Base-by-base conservation (phyloP, 768 basidiomycete genomes). In the Phylloporus sp. region DNA sequence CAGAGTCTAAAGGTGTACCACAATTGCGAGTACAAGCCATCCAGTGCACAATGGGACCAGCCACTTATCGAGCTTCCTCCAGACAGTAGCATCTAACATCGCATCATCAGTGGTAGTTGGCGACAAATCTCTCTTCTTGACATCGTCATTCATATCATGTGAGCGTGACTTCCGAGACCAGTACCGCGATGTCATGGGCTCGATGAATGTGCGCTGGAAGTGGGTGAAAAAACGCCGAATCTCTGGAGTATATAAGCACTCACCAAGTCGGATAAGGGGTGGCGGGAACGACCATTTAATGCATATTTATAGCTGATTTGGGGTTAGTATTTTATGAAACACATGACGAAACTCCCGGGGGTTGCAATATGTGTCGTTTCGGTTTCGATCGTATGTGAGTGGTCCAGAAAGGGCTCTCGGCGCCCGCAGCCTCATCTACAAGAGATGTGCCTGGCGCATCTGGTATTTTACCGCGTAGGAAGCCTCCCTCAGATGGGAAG, bases 41-140 rank as follows among this genome's bases (percentile, higher is more conserved):
- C 73, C 68, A 16, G 77, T 69, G 10, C 76, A 73, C n/a, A 81
- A 61, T 4, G 80, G 79, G 24, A 82, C 61, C 24, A 81, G 55
- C 62, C 71, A 71, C 38, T 64, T 49, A 47, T 82, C 80, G 29
- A 81, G 60, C 59, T 80, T 82, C 45, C 70, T 64, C 77, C 77
- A 79, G 31, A 79, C 75, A 13, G 32, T 59, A 35, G 56, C 57
- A 35, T 78, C 77, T 24, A 78, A 59, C 3, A 10, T 28, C 29
- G n/a, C 26, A 36, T 28, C 15, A 6, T 66, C 57, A n/a, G n/a
- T n/a, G n/a, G n/a, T n/a, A 2, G 12, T 28, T n/a, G 55, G 47
- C 7, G 48, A 52, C 10, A 53, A 32, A 22, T 48, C 57, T 20
- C 51, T 41, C 16, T 40, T 40, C 18, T 45, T 39, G 41, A 47